Conservation (phyloP, 1,139 yeast genomes). For the Magnusiomyces tetraspermus region DNA sequence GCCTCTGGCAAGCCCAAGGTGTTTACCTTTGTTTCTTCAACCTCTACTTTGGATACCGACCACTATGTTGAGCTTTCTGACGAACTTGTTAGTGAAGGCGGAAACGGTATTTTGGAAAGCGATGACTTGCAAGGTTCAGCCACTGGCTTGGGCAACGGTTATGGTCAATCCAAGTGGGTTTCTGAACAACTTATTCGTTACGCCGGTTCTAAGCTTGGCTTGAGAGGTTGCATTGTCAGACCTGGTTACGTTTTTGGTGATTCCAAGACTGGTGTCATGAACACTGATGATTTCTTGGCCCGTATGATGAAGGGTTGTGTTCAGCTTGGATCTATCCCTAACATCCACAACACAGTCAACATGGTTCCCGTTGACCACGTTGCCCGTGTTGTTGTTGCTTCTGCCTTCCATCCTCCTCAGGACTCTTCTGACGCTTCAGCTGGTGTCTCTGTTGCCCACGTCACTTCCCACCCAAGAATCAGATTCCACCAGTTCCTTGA, state of each 20-base stretch:
- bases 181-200: constrained; percentile 80
- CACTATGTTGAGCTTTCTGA: constrained; percentile 74
- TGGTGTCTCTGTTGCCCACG: constrained; percentile 72
- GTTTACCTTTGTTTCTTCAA: constrained; percentile 89
- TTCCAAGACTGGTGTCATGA: constrained; percentile 70
- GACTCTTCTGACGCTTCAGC: constrained; percentile 26
- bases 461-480: constrained; percentile 94
- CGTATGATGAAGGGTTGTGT: constrained; percentile 92
- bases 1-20: constrained; percentile 70
- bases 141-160: constrained; percentile 77
- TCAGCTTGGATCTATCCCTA: constrained; percentile 78
- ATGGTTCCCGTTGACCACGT: constrained; percentile 99
- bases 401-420: constrained; percentile 67
- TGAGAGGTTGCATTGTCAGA: constrained; percentile 80
- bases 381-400: constrained; percentile 79
- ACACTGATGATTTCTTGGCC: constrained; percentile 90
- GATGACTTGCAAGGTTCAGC: constrained; percentile 79
- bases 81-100: constrained; percentile 52
- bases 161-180: constrained; percentile 97
- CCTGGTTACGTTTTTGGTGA: constrained; percentile 96
- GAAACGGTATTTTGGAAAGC: constrained; percentile 64
- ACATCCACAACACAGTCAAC: constrained; percentile 77
- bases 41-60: constrained; percentile 82
- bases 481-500: constrained; percentile 67
- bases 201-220: constrained; percentile 73